Percentiles rank a stretch among this genome's conserved stretches.
phyloP scores from a whole-genome alignment of 148 eudicot genomes.

The Rhododendron simsii region DNA sequence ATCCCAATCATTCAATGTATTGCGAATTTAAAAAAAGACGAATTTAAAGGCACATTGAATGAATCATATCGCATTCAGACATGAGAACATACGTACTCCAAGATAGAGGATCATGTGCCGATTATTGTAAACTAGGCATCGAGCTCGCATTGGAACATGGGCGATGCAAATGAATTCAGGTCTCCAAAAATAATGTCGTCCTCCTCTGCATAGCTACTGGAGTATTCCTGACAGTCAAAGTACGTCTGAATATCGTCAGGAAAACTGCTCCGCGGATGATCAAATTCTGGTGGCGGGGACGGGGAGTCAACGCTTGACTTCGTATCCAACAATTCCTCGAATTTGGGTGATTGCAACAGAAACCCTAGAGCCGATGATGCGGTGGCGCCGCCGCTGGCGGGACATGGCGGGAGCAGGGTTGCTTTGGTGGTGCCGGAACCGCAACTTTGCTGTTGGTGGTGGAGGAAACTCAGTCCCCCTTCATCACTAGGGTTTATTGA shows the following conservation, averaged over 20 bases:
- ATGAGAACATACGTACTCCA: not conserved
- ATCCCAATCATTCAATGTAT: not conserved
- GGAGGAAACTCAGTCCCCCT: conserved; percentile 12
- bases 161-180: conserved; percentile 25
- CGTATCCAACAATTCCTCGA: conserved; percentile 35
- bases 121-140: conserved; percentile 12
- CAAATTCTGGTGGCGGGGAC: conserved; percentile 18
- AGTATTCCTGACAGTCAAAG: conserved; percentile 42
- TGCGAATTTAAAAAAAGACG: not conserved
- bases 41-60: not conserved
- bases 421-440: conserved; percentile 10
- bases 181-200: conserved; percentile 43
- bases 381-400: not conserved
- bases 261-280: conserved; percentile 38
- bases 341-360: conserved; percentile 35
- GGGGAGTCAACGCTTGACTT: conserved; percentile 12
- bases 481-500: conserved; percentile 10
- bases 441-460: conserved; percentile 18
- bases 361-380: conserved; percentile 25
- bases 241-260: conserved; percentile 57
- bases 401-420: not conserved
- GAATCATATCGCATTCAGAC: not conserved
- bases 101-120: not conserved
- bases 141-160: conserved; percentile 39
- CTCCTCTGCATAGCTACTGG: conserved; percentile 23